These are phyloP conservation scores for Boletus subparvulus DNA, from an alignment of 768 basidiomycete species.

Conservation along the genomic window DNA sequence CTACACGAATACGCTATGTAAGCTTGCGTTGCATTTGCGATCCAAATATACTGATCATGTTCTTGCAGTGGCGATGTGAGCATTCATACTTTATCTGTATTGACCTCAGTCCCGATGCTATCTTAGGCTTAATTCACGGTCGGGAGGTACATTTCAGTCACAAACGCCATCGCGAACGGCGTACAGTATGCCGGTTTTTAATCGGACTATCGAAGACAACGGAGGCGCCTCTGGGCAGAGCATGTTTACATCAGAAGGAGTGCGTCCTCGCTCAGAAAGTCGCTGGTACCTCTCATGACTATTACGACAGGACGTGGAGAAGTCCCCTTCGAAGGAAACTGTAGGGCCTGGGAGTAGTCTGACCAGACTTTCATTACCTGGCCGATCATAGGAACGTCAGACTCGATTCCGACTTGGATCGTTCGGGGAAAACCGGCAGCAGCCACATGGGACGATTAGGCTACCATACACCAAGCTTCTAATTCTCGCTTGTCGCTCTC, in stretches of 20 bases:
- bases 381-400: neutral
- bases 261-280: neutral
- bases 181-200: slow-evolving; percentile 9
- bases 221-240: neutral
- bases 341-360: neutral
- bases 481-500: neutral
- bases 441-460: neutral
- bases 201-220: neutral
- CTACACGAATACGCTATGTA: slow-evolving; percentile 23
- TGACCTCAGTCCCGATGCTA: neutral
- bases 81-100: neutral
- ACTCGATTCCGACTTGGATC: neutral
- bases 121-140: slow-evolving; percentile 15
- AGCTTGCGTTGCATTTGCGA: neutral
- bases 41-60: neutral
- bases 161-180: neutral
- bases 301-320: slow-evolving; percentile 6
- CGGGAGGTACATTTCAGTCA: neutral
- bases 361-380: neutral
- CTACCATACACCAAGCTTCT: neutral
- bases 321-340: neutral
- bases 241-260: slow-evolving; percentile 3
- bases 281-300: neutral
- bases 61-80: slow-evolving; percentile 18
- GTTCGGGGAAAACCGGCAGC: neutral